phyloP scores from a whole-genome alignment of 2,329 filamentous ascomycete genomes.

The Colletotrichum sp. region DNA sequence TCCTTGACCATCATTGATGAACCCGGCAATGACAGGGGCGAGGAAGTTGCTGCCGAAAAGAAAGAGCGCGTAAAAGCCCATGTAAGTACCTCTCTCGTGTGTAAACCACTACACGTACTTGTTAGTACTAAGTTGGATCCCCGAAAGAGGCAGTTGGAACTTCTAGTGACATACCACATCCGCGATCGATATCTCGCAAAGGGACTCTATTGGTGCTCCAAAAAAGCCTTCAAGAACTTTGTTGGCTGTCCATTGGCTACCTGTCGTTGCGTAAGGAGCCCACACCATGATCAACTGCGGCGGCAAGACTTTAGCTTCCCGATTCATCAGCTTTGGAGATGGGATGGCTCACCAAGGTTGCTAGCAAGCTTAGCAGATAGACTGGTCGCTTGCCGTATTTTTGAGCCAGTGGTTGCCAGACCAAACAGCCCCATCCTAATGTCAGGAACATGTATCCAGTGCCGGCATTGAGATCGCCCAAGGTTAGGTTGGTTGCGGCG shows the following conservation, averaged over 20 bases:
- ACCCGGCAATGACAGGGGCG: conserved; percentile 36
- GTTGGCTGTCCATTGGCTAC: conserved; percentile 30
- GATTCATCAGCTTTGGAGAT: accelerated
- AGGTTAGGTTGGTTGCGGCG: conserved; percentile 45
- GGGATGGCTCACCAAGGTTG: background rate
- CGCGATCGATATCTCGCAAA: conserved; percentile 31
- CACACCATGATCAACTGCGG: conserved; percentile 34
- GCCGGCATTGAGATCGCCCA: conserved; percentile 50
- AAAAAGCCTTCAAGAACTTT: conserved; percentile 32
- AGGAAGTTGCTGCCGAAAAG: conserved; percentile 32
- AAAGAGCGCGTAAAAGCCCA: conserved; percentile 31
- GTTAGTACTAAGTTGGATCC: background rate
- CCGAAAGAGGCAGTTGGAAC: background rate
- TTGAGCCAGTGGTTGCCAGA: conserved; percentile 58
- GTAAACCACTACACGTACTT: conserved; percentile 22
- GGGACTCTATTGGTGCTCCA: conserved; percentile 31
- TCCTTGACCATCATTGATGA: conserved; percentile 33
- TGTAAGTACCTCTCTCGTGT: conserved; percentile 31
- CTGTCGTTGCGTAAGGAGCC: conserved; percentile 28
- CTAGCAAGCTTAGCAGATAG: conserved; percentile 36
- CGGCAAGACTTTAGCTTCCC: background rate
- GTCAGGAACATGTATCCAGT: conserved; percentile 58
- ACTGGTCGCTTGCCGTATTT: conserved; percentile 55
- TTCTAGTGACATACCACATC: conserved; percentile 22
- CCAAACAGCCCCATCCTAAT: conserved; percentile 54